These are phyloP conservation scores for Tulasnella sp. DNA, from an alignment of 768 basidiomycete genomes.

Conservation along the genomic window DNA sequence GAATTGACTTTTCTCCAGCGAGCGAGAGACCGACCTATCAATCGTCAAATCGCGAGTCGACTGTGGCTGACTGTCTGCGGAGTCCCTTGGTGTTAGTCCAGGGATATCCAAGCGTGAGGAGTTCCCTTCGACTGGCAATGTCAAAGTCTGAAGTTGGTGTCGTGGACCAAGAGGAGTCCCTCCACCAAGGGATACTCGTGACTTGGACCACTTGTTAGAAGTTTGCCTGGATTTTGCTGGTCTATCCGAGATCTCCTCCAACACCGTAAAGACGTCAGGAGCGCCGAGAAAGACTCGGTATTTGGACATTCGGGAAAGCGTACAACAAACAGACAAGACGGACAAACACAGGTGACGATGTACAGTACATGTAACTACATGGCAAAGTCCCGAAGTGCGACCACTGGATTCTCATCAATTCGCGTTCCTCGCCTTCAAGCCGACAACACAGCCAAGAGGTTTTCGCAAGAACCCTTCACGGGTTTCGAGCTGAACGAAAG, in stretches of 20 bases:
- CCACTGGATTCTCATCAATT: too few relatives aligned
- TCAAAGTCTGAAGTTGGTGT: neutral
- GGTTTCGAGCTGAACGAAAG: constrained; percentile 44
- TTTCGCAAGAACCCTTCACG: constrained; percentile 84
- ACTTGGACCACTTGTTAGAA: neutral
- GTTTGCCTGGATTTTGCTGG: neutral
- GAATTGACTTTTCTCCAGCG: neutral
- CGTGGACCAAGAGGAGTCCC: neutral
- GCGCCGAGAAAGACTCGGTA: constrained; percentile 7
- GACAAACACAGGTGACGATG: neutral
- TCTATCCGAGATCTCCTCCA: neutral
- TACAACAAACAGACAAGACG: neutral
- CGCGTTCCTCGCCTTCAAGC: constrained; percentile 45
- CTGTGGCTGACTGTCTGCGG: neutral
- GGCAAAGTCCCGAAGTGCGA: too few relatives aligned
- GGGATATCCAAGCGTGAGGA: neutral
- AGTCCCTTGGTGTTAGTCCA: neutral
- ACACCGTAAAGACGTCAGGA: neutral
- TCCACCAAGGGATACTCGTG: neutral
- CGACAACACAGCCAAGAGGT: constrained; percentile 59
- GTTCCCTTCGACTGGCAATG: neutral
- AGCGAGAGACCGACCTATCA: neutral
- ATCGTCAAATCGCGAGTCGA: neutral
- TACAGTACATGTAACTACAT: too few relatives aligned
- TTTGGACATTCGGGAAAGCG: neutral